Evolutionary conservation across 345 rosid species (phyloP).

Genomic region (Sonneratia alba): DNA sequence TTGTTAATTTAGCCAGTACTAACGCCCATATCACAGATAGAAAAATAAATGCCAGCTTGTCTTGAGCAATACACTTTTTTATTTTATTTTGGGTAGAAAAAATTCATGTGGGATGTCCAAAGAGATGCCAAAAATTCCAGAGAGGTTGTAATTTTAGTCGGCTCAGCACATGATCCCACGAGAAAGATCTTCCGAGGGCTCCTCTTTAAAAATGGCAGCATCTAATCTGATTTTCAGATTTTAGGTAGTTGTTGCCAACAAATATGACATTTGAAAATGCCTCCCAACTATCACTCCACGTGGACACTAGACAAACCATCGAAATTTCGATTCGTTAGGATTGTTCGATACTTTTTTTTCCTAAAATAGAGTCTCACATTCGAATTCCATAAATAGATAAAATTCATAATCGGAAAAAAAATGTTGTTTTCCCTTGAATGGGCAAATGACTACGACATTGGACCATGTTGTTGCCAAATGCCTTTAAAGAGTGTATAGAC

Average conservation of each 20-base stretch:
- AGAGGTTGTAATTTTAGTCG: neutral
- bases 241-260: constrained; percentile 6
- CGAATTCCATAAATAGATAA: no score
- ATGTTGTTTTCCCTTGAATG: no score
- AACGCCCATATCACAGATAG: neutral
- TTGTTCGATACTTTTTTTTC: no score
- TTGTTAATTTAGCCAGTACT: neutral
- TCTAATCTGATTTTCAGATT: neutral
- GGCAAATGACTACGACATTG: no score
- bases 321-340: no score
- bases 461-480: no score
- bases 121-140: neutral
- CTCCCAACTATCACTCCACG: neutral
- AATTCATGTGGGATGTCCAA: neutral
- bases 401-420: no score
- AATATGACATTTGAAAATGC: neutral
- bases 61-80: neutral
- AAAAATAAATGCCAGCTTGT: neutral
- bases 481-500: no score
- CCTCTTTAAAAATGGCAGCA: neutral
- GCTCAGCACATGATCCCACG: constrained; percentile 11
- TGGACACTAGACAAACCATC: neutral
- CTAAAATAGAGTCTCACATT: no score
- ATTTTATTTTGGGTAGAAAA: neutral
- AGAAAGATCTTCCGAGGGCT: neutral